phyloP scores from a whole-genome alignment of 495 filamentous ascomycete genomes.

The Saxophila tyrrhenica region DNA sequence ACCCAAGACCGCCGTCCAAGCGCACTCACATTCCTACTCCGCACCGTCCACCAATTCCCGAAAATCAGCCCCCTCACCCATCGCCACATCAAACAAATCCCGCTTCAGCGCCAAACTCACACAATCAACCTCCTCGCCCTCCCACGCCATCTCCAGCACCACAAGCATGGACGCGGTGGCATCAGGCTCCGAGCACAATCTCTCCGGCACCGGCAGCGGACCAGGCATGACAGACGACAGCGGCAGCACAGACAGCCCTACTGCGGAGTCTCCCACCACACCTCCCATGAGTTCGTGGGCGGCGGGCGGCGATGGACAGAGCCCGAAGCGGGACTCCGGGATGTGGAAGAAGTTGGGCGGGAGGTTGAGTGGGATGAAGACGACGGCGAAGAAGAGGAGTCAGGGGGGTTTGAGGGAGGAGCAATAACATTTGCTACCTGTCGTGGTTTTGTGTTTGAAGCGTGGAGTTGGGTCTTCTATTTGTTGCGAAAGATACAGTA shows the following conservation, averaged over 20 bases:
- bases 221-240: conserved; percentile 26
- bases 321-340: conserved; percentile 19
- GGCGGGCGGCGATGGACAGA: conserved; percentile 24
- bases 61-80: conserved; percentile 25
- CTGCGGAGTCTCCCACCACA: conserved; percentile 25
- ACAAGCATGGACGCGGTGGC: conserved; percentile 5
- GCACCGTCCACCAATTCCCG: conserved; percentile 13
- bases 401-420: conserved; percentile 15
- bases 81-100: conserved; percentile 20
- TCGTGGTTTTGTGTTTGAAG: no score
- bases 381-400: conserved; percentile 17
- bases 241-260: conserved; percentile 23
- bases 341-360: conserved; percentile 19
- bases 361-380: conserved; percentile 17
- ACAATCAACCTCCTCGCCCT: conserved; percentile 8
- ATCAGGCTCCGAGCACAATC: conserved; percentile 3
- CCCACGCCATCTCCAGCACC: not conserved
- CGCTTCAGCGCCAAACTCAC: conserved; percentile 19
- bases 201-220: conserved; percentile 17
- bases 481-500: no score
- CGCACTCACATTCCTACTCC: conserved; percentile 9
- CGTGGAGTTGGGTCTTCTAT: no score
- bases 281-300: conserved; percentile 27
- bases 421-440: conserved; percentile 8
- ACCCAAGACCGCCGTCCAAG: conserved; percentile 14